Percentiles rank a stretch among this genome's conserved stretches.
Evolutionary conservation across 768 basidiomycete genomes (phyloP).

Genomic region (Hygrocybe coccinea): DNA sequence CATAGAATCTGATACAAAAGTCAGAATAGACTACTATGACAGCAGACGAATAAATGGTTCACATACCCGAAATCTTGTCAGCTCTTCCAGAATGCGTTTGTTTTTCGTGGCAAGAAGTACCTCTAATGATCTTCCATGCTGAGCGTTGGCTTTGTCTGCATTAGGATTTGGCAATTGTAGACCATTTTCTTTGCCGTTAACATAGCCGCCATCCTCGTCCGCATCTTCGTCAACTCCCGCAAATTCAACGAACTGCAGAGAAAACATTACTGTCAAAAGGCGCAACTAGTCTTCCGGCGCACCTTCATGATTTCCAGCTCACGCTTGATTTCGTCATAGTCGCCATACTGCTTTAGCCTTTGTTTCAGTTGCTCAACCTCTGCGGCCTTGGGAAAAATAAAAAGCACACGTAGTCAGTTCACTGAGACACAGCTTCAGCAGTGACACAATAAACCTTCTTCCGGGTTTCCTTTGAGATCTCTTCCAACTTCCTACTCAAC

Average conservation of each 20-base stretch:
- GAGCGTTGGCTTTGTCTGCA: constrained; percentile 71
- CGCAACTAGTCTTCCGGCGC: constrained; percentile 11
- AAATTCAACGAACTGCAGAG: constrained; percentile 86
- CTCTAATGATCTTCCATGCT: constrained; percentile 81
- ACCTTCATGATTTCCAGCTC: constrained; percentile 99
- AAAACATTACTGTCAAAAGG: neutral
- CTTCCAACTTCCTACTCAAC: constrained; percentile 53
- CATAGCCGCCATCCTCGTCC: constrained; percentile 46
- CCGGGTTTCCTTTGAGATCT: constrained; percentile 54
- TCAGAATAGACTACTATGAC: neutral
- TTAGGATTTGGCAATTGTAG: constrained; percentile 84
- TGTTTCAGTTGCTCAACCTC: constrained; percentile 68
- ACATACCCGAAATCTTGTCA: constrained; percentile 83
- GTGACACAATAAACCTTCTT: constrained; percentile 35
- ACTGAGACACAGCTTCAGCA: neutral
- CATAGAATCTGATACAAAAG: constrained; percentile 60
- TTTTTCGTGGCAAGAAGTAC: constrained; percentile 90
- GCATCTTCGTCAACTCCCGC: constrained; percentile 78
- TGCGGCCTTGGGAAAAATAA: constrained; percentile 27
- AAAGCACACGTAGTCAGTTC: too few species aligned
- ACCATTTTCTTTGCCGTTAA: constrained; percentile 33
- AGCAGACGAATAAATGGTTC: neutral
- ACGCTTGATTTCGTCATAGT: constrained; percentile 97
- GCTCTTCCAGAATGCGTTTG: constrained; percentile 83
- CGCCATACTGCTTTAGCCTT: constrained; percentile 66